Conservation (phyloP, 768 basidiomycete species). For the Auriculariales sp. region DNA sequence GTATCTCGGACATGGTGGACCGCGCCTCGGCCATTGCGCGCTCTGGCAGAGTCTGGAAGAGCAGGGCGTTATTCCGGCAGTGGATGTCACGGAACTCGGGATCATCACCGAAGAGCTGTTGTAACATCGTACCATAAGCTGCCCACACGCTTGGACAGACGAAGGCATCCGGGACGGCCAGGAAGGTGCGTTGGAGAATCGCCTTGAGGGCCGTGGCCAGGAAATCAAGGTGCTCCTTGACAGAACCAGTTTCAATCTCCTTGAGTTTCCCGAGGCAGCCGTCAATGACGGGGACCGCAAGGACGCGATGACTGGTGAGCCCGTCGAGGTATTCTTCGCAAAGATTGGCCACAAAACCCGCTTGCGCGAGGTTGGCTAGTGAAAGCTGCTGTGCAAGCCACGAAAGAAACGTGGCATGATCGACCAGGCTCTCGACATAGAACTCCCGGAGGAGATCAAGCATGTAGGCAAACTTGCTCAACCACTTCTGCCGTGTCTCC, state of each 20-base stretch:
- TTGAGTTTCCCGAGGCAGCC: constrained; percentile 49
- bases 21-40: constrained; percentile 19
- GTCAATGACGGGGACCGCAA: constrained; percentile 57
- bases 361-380: constrained; percentile 70
- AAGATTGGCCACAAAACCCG: constrained; percentile 59
- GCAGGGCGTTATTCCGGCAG: constrained; percentile 66
- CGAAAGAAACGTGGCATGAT: constrained; percentile 56
- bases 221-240: constrained; percentile 38
- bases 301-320: constrained; percentile 48
- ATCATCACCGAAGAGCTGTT: constrained; percentile 31
- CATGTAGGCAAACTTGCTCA: constrained; percentile 70
- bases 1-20: constrained; percentile 43
- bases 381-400: constrained; percentile 71
- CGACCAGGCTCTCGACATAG: constrained; percentile 69
- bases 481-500: constrained; percentile 61
- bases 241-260: constrained; percentile 47
- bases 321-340: constrained; percentile 69
- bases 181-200: constrained; percentile 52
- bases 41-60: constrained; percentile 52
- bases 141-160: constrained; percentile 60
- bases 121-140: constrained; percentile 31
- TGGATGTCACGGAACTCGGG: constrained; percentile 57
- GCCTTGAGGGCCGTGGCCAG: constrained; percentile 39
- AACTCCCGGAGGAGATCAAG: constrained; percentile 59
- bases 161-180: constrained; percentile 61